These are phyloP conservation scores for Suhomyces kilbournensis DNA, from an alignment of 805 yeast species.

Conservation along the genomic window DNA sequence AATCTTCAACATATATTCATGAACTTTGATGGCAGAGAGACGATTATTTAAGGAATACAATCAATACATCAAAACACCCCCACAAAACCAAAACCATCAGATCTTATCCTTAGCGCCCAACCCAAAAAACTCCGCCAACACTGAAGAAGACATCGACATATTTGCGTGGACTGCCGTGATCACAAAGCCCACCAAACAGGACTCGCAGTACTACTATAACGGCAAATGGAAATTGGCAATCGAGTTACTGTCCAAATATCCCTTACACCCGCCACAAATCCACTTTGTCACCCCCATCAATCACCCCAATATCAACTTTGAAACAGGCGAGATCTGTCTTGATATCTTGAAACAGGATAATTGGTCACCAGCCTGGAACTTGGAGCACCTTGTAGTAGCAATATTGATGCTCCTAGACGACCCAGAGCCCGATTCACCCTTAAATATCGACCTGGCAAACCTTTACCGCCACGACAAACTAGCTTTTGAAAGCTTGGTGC, in stretches of 20 bases:
- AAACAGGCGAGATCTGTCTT: slow-evolving; percentile 67
- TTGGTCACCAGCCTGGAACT: slow-evolving; percentile 78
- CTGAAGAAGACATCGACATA: slow-evolving; percentile 28
- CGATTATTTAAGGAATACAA: slow-evolving; percentile 38
- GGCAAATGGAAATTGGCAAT: slow-evolving; percentile 53
- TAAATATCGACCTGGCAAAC: slow-evolving; percentile 68
- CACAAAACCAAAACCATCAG: slow-evolving; percentile 28
- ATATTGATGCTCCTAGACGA: slow-evolving; percentile 54
- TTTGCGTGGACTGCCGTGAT: slow-evolving; percentile 52
- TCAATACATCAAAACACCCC: slow-evolving; percentile 29
- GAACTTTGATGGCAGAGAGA: slow-evolving; percentile 36
- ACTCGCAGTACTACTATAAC: slow-evolving; percentile 49
- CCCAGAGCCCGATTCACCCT: slow-evolving; percentile 71
- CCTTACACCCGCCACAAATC: slow-evolving; percentile 56
- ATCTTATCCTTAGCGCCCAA: slow-evolving; percentile 45
- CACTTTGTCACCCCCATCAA: slow-evolving; percentile 43
- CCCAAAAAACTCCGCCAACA: slow-evolving; percentile 18
- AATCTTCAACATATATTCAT: not conserved
- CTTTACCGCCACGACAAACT: slow-evolving; percentile 43
- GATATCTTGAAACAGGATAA: slow-evolving; percentile 54
- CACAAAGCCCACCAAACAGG: slow-evolving; percentile 43
- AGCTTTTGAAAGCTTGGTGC: slow-evolving; percentile 41
- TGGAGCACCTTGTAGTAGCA: slow-evolving; percentile 54
- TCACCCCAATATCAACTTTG: slow-evolving; percentile 40
- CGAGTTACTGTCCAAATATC: slow-evolving; percentile 47